Evolutionary conservation across 768 basidiomycete species (phyloP).

Genomic region (Lentinus tigrinus): DNA sequence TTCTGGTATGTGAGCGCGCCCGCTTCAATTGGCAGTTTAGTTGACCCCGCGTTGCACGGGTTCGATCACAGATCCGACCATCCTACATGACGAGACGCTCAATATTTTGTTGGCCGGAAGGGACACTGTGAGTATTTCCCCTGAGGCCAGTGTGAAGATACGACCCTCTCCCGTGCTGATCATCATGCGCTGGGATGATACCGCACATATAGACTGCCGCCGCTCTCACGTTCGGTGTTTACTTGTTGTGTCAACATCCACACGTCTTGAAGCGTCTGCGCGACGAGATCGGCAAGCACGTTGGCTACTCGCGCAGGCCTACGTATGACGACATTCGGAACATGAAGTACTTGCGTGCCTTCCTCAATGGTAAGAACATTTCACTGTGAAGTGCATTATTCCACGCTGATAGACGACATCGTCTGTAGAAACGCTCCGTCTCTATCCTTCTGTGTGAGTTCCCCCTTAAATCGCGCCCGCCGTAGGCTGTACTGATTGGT

Average conservation of each 20-base stretch:
- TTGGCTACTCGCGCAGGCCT: constrained; percentile 27
- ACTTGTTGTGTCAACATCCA: constrained; percentile 32
- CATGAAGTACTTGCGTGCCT: constrained; percentile 31
- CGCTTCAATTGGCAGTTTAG: neutral
- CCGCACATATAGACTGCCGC: constrained; percentile 18
- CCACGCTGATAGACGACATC: neutral
- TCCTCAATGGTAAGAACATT: constrained; percentile 23
- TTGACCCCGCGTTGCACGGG: neutral
- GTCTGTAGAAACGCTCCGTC: constrained; percentile 27
- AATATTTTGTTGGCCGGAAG: constrained; percentile 31
- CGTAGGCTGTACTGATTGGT: neutral
- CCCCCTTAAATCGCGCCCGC: neutral
- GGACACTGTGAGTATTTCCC: constrained; percentile 18
- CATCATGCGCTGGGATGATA: neutral
- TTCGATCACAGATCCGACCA: constrained; percentile 16
- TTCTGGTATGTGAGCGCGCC: constrained; percentile 29
- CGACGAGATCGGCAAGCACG: constrained; percentile 27
- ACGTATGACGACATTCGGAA: constrained; percentile 33
- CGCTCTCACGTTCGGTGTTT: constrained; percentile 30
- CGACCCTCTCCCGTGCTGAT: neutral
- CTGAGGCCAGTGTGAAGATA: neutral
- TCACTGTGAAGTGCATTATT: neutral
- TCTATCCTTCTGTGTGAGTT: constrained; percentile 32
- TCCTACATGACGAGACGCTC: constrained; percentile 30
- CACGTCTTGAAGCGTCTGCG: constrained; percentile 27